Evolutionary conservation across 495 filamentous ascomycete genomes (phyloP), one percentile per base, ranked within the genome.

Genomic region (Neurospora sublineolata): DNA sequence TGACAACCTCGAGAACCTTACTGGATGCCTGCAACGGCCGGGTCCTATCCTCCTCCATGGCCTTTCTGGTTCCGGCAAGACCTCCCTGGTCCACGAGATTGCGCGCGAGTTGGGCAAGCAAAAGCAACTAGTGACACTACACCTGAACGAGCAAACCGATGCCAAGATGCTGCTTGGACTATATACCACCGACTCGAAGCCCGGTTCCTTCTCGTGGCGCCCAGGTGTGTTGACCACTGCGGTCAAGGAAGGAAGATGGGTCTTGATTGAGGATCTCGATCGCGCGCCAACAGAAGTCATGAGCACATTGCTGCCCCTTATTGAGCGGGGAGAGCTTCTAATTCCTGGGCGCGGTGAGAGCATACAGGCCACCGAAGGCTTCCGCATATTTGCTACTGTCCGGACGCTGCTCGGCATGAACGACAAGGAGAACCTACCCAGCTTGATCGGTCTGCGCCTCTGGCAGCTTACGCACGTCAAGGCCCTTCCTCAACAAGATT

Each of bases 91-190:
- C n/a, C 90, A 92, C 78, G 91, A 97, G 73, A 85, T 94, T 73
- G 94, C 96, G 27, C 85, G 85, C 73, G 87, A 87, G 52, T 87
- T 97, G 72, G 90, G 90, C 33, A 91, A 91, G 73, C 85, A 90
- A 8, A 83, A 87, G 33, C 87, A 88, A 46, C 90, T 98, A 87
- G 88, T 98, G 40, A 97, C 94, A 10, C 85, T 99, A 40, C 93
- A 98, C 77, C 84, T 99, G 37, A 97, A 97, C 76, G 96, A 97
- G 79, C 96, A 99, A 80, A 97, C 92, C 0, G 96, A 99, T 82
- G 93, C 93, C 0, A 99, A 97, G 76, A 90, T 95, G 79, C 87
- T 99, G 44, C 87, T 98, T 74, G 96, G 96, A 16, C 88, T 97
- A 83, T 97, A 99, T 79, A 90, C 94, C 9, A 93, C 93, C n/a